phyloP scores from a whole-genome alignment of 192 early-diverging fungal species.

The Umbelopsis sp. region DNA sequence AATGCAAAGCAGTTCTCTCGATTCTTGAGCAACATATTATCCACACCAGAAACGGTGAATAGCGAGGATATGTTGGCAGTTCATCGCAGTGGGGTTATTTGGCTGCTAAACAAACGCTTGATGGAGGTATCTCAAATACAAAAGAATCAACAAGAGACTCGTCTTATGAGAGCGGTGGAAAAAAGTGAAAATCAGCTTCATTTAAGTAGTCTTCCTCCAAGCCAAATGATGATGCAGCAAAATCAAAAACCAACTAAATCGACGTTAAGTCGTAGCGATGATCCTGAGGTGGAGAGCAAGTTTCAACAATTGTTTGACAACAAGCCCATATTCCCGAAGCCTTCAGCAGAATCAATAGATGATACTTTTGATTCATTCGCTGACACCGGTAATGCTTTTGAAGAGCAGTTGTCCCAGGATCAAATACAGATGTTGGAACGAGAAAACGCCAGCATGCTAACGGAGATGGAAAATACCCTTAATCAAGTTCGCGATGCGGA shows the following conservation, averaged over 20 bases:
- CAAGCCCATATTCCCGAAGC: not conserved
- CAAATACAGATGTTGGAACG: slow-evolving; percentile 65
- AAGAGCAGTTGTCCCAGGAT: slow-evolving; percentile 48
- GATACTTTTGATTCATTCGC: not conserved
- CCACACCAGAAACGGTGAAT: slow-evolving; percentile 38
- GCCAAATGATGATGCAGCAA: not conserved
- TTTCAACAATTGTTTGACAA: slow-evolving; percentile 26
- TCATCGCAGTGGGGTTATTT: slow-evolving; percentile 68
- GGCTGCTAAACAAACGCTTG: slow-evolving; percentile 68
- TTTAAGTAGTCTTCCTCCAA: slow-evolving; percentile 15
- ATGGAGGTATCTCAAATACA: slow-evolving; percentile 68
- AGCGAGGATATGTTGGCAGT: slow-evolving; percentile 62
- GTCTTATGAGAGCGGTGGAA: slow-evolving; percentile 67
- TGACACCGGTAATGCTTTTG: slow-evolving; percentile 51
- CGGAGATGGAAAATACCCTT: slow-evolving; percentile 69
- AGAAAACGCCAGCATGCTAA: slow-evolving; percentile 71
- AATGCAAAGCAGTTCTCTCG: slow-evolving; percentile 40
- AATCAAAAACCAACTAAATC: slow-evolving; percentile 3
- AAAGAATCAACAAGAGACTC: slow-evolving; percentile 70
- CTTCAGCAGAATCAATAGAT: not conserved
- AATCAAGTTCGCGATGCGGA: slow-evolving; percentile 71
- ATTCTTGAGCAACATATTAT: slow-evolving; percentile 44
- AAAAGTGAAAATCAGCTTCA: slow-evolving; percentile 57
- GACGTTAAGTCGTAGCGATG: not conserved
- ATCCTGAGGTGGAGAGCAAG: not conserved